These are phyloP conservation scores for Hemisphaericaspora xylofermentans DNA, from an alignment of 1,139 yeast species.

Conservation along the genomic window DNA sequence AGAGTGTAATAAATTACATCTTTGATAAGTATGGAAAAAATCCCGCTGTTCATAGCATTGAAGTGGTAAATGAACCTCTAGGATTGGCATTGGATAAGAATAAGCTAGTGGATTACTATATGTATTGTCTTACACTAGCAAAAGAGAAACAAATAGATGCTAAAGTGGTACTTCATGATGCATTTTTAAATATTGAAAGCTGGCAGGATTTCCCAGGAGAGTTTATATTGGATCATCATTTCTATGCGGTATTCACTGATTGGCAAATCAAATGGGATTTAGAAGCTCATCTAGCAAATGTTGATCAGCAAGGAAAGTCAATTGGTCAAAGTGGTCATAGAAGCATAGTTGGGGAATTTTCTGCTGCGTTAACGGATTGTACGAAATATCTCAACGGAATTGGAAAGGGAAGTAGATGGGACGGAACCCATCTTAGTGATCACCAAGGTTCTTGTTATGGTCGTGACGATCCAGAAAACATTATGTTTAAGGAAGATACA, in stretches of 20 bases:
- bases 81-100: constrained; percentile 17
- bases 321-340: constrained; percentile 18
- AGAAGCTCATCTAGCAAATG: constrained; percentile 17
- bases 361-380: constrained; percentile 29
- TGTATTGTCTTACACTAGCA: constrained; percentile 14
- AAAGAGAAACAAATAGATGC: constrained; percentile 11
- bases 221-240: constrained; percentile 25
- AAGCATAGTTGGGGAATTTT: constrained; percentile 27
- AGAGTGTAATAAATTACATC: constrained; percentile 18
- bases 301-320: constrained; percentile 17
- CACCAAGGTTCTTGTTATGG: constrained; percentile 19
- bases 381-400: constrained; percentile 28
- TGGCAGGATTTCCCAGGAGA: constrained; percentile 20
- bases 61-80: constrained; percentile 27
- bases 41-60: constrained; percentile 18
- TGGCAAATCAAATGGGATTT: constrained; percentile 17
- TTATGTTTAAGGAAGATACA: constrained; percentile 15
- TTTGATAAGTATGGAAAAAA: constrained; percentile 21
- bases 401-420: constrained; percentile 24
- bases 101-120: constrained; percentile 18
- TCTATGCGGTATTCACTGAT: constrained; percentile 24
- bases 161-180: constrained; percentile 23
- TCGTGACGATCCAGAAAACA: constrained; percentile 18
- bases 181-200: constrained; percentile 20
- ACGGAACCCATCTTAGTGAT: constrained; percentile 18